Percentiles rank a stretch among this genome's conserved stretches.
Conservation (phyloP, 2,329 filamentous ascomycete species). For the Colletotrichum horii region DNA sequence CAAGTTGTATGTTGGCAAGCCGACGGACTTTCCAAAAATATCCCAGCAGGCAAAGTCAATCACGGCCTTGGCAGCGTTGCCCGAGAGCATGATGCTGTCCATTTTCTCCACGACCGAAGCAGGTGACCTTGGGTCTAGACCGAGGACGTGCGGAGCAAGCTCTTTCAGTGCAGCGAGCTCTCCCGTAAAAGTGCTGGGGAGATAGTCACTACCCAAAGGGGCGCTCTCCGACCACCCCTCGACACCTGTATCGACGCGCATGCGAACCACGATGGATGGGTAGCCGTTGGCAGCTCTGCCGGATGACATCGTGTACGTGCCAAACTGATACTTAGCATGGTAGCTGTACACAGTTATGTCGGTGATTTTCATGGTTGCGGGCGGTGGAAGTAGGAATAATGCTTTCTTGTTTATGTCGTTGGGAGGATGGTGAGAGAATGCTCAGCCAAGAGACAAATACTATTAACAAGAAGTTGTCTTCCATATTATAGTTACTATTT, state of each 20-base stretch:
- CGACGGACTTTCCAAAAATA: background rate
- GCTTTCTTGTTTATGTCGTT: too few relatives aligned
- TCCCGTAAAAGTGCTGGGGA: background rate
- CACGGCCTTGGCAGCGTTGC: background rate
- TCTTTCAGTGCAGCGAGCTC: background rate
- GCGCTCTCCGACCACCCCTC: background rate
- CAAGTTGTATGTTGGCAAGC: background rate
- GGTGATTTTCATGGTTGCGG: background rate
- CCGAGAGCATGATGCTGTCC: background rate
- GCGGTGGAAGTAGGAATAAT: too few relatives aligned
- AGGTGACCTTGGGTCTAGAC: background rate
- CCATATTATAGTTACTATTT: too few relatives aligned
- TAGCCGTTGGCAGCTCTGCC: background rate
- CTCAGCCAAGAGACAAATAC: too few relatives aligned
- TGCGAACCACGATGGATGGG: background rate
- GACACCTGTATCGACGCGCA: background rate
- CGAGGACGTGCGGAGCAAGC: background rate
- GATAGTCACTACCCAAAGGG: background rate
- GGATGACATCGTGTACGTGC: background rate
- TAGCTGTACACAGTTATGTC: background rate
- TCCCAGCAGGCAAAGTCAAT: background rate
- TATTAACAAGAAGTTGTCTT: too few relatives aligned
- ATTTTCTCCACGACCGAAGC: background rate
- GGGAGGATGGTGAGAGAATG: too few relatives aligned
- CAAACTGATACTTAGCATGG: background rate